Percentiles rank a stretch among this genome's conserved stretches.
Evolutionary conservation across 2,329 filamentous ascomycete species (phyloP).

Genomic region (Colletotrichum aenigma): DNA sequence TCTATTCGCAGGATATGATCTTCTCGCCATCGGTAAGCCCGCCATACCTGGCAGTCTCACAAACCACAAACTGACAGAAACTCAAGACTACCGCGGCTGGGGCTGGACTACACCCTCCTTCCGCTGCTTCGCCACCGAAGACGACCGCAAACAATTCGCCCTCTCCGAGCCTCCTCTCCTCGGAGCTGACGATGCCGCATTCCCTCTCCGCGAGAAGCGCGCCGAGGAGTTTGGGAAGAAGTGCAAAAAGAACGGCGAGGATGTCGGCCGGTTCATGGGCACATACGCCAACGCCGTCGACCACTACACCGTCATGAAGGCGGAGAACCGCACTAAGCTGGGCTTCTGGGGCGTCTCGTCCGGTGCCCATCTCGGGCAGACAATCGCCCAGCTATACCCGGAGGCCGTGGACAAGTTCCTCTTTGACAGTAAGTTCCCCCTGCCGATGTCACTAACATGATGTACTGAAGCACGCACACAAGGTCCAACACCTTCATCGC

Average conservation of each 20-base stretch:
- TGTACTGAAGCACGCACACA: not conserved
- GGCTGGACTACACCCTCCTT: not conserved
- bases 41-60: not conserved
- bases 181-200: not conserved
- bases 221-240: not conserved
- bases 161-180: not conserved
- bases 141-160: not conserved
- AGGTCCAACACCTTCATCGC: not conserved
- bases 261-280: not conserved
- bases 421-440: not conserved
- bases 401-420: not conserved
- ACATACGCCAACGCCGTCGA: conserved; percentile 6
- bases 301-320: conserved; percentile 2
- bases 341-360: not conserved
- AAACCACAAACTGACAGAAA: not conserved
- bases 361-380: not conserved
- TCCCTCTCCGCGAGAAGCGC: not conserved
- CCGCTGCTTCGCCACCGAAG: conserved; percentile 1
- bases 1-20: not conserved
- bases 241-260: not conserved
- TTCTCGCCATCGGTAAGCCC: not conserved
- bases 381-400: not conserved
- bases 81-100: not conserved
- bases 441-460: accelerated
- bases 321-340: conserved; percentile 5